phyloP scores from a whole-genome alignment of 805 yeast species.

The Wickerhamomyces rabaulensis region DNA sequence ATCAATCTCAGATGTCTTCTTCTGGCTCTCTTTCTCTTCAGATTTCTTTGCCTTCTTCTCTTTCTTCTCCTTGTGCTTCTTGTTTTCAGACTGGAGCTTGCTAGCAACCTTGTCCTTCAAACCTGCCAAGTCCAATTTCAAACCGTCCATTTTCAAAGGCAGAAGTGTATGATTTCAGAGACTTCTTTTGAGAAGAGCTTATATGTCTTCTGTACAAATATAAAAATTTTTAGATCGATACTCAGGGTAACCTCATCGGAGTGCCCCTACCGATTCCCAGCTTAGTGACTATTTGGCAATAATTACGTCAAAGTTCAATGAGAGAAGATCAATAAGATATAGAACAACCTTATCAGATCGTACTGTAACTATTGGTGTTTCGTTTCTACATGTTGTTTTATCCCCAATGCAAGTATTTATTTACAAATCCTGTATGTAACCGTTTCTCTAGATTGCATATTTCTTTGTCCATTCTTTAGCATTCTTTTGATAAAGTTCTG shows the following conservation, averaged over 20 bases:
- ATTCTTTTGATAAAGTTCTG: conserved; percentile 90
- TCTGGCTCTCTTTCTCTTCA: conserved; percentile 2
- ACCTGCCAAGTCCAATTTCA: conserved; percentile 36
- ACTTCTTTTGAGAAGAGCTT: neutral
- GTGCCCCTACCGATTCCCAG: conserved; percentile 6
- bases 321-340: too few species aligned
- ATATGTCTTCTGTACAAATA: neutral
- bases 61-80: conserved; percentile 20
- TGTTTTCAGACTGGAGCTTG: conserved; percentile 34
- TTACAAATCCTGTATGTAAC: conserved; percentile 8
- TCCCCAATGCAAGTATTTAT: conserved; percentile 14
- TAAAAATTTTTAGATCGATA: conserved; percentile 1
- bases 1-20: conserved; percentile 4
- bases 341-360: neutral
- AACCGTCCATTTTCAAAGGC: conserved; percentile 18
- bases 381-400: neutral
- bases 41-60: conserved; percentile 18
- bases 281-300: too few species aligned
- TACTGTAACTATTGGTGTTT: too few species aligned
- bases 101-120: conserved; percentile 60
- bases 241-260: conserved; percentile 9
- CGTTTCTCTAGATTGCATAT: conserved; percentile 63
- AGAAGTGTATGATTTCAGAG: neutral
- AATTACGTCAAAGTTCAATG: too few species aligned
- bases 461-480: conserved; percentile 99